Evolutionary conservation across 148 eudicot species (phyloP), one percentile per base, ranked within the genome.

Genomic region (Nepenthes mirabilis): DNA sequence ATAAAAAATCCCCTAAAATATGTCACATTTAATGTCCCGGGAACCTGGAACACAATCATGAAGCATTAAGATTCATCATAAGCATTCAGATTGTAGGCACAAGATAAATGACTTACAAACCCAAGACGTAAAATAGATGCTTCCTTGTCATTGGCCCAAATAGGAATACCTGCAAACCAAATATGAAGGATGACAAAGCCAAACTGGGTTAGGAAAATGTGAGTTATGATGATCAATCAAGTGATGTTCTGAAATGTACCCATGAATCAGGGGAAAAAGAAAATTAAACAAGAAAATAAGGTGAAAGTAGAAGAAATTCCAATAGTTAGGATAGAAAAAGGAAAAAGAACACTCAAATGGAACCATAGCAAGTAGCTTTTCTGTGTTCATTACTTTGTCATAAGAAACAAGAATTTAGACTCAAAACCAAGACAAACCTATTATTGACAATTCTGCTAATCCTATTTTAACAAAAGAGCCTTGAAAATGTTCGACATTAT

Each of bases 111-210:
- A 72, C 86, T 60, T 82, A 90, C 95, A 79, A 73, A 77, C 70
- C 97, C 91, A 70, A 90, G 35, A 70, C 95, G 90, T 74, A 90
- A 75, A 66, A 66, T 65, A 61, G 71, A 62, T 55, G 89, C 91
- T 59, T 90, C 91, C 67, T 77, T 80, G 83, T 82, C 91, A 84
- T 72, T 74, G 49, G 67, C 80, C 88, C 90, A 86, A 47, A 52
- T 37, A 33, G 80, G 58, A 61, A 74, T 52, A 60, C 86, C 97
- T 90, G 73, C 50, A 50, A 32, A 68, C 35, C 47, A 63, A 55
- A 70, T 43, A 70, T 37, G 37, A 51, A 57, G 33, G 55, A 43
- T 60, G 34, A 49, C 8, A 3, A 37, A 1, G 61, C 5, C 56
- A 34, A 51, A 56, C 23, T 40, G 6, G 45, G 8, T 3, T 40